These are phyloP conservation scores for Torulaspora pretoriensis DNA, from an alignment of 1,139 yeast species.

Conservation along the genomic window DNA sequence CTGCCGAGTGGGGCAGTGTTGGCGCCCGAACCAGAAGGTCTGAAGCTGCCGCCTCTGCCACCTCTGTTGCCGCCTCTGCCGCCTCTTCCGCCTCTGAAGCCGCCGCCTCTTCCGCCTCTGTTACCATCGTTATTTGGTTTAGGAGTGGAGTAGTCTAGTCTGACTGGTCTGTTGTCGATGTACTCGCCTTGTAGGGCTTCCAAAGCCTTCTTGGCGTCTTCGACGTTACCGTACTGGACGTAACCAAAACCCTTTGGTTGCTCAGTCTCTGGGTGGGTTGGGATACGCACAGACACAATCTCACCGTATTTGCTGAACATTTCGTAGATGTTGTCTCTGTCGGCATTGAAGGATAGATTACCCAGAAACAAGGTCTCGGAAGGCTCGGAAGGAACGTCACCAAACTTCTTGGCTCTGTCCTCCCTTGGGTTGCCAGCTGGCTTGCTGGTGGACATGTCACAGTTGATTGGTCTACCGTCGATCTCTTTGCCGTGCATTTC, in stretches of 20 bases:
- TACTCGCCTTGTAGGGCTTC: slow-evolving; percentile 85
- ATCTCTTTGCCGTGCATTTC: slow-evolving; percentile 89
- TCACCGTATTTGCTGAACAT: slow-evolving; percentile 74
- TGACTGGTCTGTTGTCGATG: slow-evolving; percentile 88
- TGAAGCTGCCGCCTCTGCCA: slow-evolving; percentile 45
- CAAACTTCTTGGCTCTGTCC: slow-evolving; percentile 83
- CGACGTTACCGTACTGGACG: slow-evolving; percentile 81
- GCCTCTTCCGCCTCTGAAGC: slow-evolving; percentile 41
- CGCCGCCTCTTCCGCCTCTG: slow-evolving; percentile 46
- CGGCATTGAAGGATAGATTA: slow-evolving; percentile 85
- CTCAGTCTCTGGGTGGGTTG: slow-evolving; percentile 97
- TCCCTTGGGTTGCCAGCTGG: slow-evolving; percentile 53
- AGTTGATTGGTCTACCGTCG: slow-evolving; percentile 94
- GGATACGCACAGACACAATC: slow-evolving; percentile 85
- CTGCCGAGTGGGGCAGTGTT: slow-evolving; percentile 51
- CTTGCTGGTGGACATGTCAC: slow-evolving; percentile 84
- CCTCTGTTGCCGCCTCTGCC: slow-evolving; percentile 43
- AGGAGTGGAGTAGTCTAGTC: slow-evolving; percentile 93
- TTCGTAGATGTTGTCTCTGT: slow-evolving; percentile 70
- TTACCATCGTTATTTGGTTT: slow-evolving; percentile 44
- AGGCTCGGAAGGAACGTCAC: slow-evolving; percentile 87
- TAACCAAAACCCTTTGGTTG: slow-evolving; percentile 99
- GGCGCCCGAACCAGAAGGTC: slow-evolving; percentile 48
- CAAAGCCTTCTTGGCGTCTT: slow-evolving; percentile 86
- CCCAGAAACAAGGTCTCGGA: slow-evolving; percentile 95